phyloP scores from a whole-genome alignment of 805 yeast genomes.

The Lipomyces yamadae region DNA sequence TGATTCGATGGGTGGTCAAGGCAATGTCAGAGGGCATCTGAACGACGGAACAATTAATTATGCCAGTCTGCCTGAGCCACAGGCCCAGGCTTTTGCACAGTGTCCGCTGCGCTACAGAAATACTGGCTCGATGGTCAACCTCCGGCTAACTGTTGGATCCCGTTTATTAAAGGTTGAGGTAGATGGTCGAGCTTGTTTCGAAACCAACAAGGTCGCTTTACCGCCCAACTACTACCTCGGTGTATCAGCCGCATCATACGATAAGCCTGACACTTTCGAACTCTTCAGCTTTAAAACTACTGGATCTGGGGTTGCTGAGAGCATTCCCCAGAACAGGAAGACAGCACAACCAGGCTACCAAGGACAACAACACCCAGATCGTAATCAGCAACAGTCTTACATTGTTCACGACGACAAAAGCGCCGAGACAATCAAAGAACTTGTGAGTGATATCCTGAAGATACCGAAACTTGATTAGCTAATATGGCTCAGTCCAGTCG shows the following conservation, averaged over 20 bases:
- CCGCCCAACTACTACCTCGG: constrained; percentile 46
- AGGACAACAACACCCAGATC: constrained; percentile 7
- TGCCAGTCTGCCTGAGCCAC: constrained; percentile 38
- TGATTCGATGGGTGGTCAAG: constrained; percentile 44
- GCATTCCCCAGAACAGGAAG: neutral
- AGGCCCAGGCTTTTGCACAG: constrained; percentile 45
- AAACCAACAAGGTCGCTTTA: constrained; percentile 43
- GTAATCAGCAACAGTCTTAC: constrained; percentile 10
- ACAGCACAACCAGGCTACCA: neutral
- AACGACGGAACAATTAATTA: constrained; percentile 47
- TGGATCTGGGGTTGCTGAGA: constrained; percentile 26
- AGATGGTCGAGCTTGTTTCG: constrained; percentile 48
- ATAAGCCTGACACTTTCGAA: constrained; percentile 36
- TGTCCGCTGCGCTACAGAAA: constrained; percentile 48
- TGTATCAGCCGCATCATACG: constrained; percentile 43
- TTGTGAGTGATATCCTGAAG: constrained; percentile 9
- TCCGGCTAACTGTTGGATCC: constrained; percentile 45
- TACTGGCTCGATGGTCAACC: constrained; percentile 42
- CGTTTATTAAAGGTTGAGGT: constrained; percentile 45
- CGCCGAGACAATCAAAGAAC: constrained; percentile 2
- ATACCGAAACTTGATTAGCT: neutral
- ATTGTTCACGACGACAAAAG: neutral
- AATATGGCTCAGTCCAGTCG: constrained; percentile 12
- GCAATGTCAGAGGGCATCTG: constrained; percentile 48
- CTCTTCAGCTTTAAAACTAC: constrained; percentile 28